Evolutionary conservation across 2,329 filamentous ascomycete genomes (phyloP).

Genomic region (Scytalidium lignicola): DNA sequence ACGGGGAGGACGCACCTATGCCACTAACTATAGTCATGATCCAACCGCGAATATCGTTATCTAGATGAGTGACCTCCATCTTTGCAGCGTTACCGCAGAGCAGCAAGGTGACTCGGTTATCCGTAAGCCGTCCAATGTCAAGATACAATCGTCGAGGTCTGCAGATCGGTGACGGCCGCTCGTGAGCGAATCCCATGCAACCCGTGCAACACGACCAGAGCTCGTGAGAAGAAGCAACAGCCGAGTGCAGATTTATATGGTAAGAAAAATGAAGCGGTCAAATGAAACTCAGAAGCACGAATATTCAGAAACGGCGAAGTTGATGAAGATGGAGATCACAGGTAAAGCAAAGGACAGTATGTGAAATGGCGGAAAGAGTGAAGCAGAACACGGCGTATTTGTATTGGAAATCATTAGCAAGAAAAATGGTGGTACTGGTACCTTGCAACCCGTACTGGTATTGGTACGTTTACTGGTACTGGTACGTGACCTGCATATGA

Average conservation of each 20-base stretch:
- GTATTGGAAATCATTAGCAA: background rate
- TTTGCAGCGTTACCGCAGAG: background rate
- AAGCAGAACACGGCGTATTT: background rate
- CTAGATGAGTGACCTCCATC: conserved; percentile 31
- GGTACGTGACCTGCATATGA: background rate
- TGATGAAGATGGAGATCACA: conserved; percentile 9
- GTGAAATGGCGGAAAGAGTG: conserved; percentile 3
- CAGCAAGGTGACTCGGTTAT: background rate
- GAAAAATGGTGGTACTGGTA: background rate
- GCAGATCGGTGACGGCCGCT: background rate
- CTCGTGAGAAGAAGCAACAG: background rate
- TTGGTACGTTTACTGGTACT: background rate
- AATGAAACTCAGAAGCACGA: too few species aligned
- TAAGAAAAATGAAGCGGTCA: conserved; percentile 5
- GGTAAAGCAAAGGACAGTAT: conserved; percentile 11
- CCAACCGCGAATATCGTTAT: conserved; percentile 89
- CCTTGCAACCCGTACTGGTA: background rate
- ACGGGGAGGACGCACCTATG: conserved; percentile 44
- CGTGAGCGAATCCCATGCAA: background rate
- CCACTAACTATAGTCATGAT: conserved; percentile 85
- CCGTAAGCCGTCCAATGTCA: background rate
- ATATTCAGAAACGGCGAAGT: too few species aligned
- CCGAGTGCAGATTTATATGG: background rate
- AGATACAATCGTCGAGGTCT: background rate
- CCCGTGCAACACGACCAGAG: background rate